Base-by-base conservation (phyloP, 2,329 filamentous ascomycete genomes). In the Aquanectria penicillioides region DNA sequence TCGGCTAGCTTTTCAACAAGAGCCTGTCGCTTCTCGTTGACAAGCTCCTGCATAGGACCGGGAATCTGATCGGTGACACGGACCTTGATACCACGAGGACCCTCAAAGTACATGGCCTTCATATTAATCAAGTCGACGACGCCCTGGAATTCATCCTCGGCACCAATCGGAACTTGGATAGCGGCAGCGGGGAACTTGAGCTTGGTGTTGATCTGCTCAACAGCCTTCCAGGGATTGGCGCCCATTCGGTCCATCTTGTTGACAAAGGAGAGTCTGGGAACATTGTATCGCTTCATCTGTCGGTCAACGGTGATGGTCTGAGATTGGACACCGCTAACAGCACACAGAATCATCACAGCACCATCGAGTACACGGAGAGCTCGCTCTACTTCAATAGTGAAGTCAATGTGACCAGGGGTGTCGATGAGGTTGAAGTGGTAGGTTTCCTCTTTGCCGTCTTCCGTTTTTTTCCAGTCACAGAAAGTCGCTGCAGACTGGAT, bases 171-270 rank as follows among this genome's bases (percentile, higher is more conserved):
- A 20, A 99, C 88, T 78, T 99, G 95, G 37, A 99, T 85, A 15
- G 95, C 95, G 11, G 95, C 95, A 28, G 95, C 95, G 26, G 92
- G 89, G 50, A 98, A 90, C 80, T 94, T 94, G 63, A 99, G 86
- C 80, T 99, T 99, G 71, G 89, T 86, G 81, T 97, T 97, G 83
- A 99, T 98, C 80, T 97, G 94, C 34, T 99, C 94, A 56, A 99
- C 89, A 8, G 93, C 94, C 80, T 97, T 97, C 88, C 94, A 99
- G 8, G 95, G 95, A 75, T 99, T 98, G 65, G 95, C 92, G 59
- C 95, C 95, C 91, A 97, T 97, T 66, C 95, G 90, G 74, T 99
- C 95, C 94, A 99, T 98, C 85, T 99, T 99, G 83, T 99, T 99
- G 75, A 99, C 88, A 73, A 99, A 99, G 52, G 92, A 97, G 75